Base-by-base conservation (phyloP, 2,329 filamentous ascomycete genomes). In the Fusarium brachygibbosum region DNA sequence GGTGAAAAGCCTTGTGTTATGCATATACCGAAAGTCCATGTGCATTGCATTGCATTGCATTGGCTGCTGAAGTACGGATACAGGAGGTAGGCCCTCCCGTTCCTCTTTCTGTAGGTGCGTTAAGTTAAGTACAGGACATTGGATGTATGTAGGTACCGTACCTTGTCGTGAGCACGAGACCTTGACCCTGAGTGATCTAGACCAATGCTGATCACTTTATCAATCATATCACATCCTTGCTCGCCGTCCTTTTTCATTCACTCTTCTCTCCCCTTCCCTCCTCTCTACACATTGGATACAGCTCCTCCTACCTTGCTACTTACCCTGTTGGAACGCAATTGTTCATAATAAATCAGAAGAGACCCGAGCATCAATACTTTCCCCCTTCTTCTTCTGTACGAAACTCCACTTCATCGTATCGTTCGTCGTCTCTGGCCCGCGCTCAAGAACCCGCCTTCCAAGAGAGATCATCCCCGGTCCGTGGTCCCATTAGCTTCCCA, bases 121-220 rank as follows among this genome's bases (percentile, higher is more conserved):
- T 25, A 25, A 25, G 23, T 6, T 4, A 4, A 25, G 23, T 25
- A 25, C 23, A 25, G 6, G 4, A 25, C 23, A 25, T 25, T 25
- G 23, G 4, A 25, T 31, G 31, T 58, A 25, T 32, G 46, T 25
- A 49, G 31, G 19, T n/a, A 44, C 41, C 11, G 31, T 57, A 58
- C 44, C 46, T 40, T 64, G 45, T 53, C 21, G 10, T 60, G 53
- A 41, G 62, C 62, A 65, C 62, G 60, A 65, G 60, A 65, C 62
- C 46, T 64, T 48, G 44, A 35, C 56, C 48, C 55, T 63, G 50
- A 54, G 29, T 34, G 61, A 65, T 66, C 61, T 65, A 65, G 61
- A 64, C 61, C 61, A 48, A 32, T 37, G 53, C 29, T 65, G 62
- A 65, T 65, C 60, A 59, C 23, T 65, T 65, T 59, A 65, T 59